A percentile compares a stretch with the other conserved stretches of the same genome.
These are phyloP conservation scores for Hirsutella rhossiliensis DNA, from an alignment of 2,329 filamentous ascomycete genomes.

Conservation along the genomic window DNA sequence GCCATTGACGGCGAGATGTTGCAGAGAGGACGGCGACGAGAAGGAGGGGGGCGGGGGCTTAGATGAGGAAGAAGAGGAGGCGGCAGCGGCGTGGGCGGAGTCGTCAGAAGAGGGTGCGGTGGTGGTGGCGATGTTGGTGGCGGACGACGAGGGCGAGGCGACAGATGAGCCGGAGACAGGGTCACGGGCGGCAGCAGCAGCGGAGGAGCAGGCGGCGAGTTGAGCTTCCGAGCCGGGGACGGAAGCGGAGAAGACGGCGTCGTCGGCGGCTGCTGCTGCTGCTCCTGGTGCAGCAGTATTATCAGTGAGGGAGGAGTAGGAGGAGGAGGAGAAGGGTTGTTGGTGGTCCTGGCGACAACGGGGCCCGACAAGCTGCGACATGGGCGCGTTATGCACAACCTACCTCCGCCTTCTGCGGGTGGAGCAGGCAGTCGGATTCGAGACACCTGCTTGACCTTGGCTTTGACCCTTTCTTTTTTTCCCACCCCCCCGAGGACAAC, in stretches of 20 bases:
- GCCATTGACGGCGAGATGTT: conserved; percentile 20
- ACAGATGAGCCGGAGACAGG: neutral
- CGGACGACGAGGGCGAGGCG: neutral
- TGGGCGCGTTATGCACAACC: conserved; percentile 21
- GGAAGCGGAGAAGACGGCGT: neutral
- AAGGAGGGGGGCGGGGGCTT: neutral
- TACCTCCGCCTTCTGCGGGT: conserved; percentile 3
- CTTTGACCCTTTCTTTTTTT: neutral
- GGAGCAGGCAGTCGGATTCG: neutral
- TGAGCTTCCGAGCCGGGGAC: neutral
- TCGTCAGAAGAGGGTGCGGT: neutral
- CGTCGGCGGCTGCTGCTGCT: neutral
- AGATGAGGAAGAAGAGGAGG: neutral
- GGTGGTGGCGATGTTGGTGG: neutral
- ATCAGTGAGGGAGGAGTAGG: conserved; percentile 5
- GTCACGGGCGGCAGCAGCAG: no score
- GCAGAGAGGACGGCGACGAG: conserved; percentile 5
- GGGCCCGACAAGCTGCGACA: conserved; percentile 41
- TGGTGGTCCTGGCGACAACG: conserved; percentile 23
- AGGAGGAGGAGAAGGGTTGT: conserved; percentile 13
- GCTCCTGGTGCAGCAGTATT: neutral
- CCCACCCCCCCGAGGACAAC: neutral
- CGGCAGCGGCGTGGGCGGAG: neutral
- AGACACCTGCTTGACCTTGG: neutral
- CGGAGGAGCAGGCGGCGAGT: no score